phyloP scores from a whole-genome alignment of 2,329 filamentous ascomycete species.

The Ophiostoma himal-ulmi region DNA sequence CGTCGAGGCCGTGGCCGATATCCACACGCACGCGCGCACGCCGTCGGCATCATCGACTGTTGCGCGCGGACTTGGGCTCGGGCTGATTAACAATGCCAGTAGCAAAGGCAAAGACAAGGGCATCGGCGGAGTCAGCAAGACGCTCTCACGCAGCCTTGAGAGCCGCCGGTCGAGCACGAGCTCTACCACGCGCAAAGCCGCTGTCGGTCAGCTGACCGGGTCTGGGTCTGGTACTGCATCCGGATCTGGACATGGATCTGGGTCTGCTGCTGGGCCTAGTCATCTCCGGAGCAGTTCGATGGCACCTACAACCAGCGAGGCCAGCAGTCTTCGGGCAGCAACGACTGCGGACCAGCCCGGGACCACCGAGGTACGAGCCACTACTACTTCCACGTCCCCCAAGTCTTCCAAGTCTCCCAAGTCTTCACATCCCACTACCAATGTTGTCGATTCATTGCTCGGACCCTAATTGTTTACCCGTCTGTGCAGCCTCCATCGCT shows the following conservation, averaged over 20 bases:
- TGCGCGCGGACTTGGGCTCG: neutral
- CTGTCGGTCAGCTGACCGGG: constrained; percentile 36
- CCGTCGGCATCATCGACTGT: constrained; percentile 31
- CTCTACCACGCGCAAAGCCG: constrained; percentile 74
- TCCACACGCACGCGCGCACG: constrained; percentile 45
- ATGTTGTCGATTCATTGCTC: constrained; percentile 43
- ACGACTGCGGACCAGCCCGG: neutral
- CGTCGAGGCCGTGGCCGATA: constrained; percentile 77
- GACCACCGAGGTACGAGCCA: constrained; percentile 45
- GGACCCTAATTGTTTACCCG: constrained; percentile 38
- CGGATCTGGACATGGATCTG: neutral
- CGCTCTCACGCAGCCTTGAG: constrained; percentile 80
- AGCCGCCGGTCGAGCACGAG: constrained; percentile 82
- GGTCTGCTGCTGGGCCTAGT: neutral
- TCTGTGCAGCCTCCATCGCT: neutral
- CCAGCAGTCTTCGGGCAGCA: constrained; percentile 48
- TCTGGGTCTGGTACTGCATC: neutral
- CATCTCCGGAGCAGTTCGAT: neutral
- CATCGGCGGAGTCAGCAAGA: constrained; percentile 69
- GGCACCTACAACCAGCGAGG: constrained; percentile 43
- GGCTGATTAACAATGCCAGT: neutral
- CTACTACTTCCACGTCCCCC: constrained; percentile 26
- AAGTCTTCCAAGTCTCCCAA: neutral
- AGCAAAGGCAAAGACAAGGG: constrained; percentile 42
- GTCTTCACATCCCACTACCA: neutral